Percentiles rank a stretch among this genome's conserved stretches.
These are phyloP conservation scores for Trametopsis cervina DNA, from an alignment of 768 basidiomycete species.

Conservation along the genomic window DNA sequence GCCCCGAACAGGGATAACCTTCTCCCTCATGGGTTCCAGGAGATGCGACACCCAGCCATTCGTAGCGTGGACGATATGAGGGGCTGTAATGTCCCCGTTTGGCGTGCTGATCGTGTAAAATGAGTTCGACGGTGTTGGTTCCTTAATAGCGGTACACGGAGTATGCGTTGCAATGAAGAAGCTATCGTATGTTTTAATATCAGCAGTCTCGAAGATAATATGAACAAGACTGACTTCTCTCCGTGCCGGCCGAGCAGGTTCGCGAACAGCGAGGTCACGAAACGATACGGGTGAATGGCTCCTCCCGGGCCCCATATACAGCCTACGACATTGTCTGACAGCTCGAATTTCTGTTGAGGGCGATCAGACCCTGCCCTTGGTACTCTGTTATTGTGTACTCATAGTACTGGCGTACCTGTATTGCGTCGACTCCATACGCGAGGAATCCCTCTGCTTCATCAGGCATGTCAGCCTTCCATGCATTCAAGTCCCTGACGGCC, in stretches of 20 bases:
- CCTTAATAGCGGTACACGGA: slow-evolving; percentile 48
- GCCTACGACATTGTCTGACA: slow-evolving; percentile 40
- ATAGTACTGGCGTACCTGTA: too few species aligned
- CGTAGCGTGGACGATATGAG: slow-evolving; percentile 75
- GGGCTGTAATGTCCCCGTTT: slow-evolving; percentile 46
- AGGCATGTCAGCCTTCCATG: slow-evolving; percentile 46
- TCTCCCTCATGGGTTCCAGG: slow-evolving; percentile 51
- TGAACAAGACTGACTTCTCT: slow-evolving; percentile 31
- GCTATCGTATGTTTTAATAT: slow-evolving; percentile 26
- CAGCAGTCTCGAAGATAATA: background rate
- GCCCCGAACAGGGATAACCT: slow-evolving; percentile 53
- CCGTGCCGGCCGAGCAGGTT: slow-evolving; percentile 46
- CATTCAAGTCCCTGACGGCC: slow-evolving; percentile 36
- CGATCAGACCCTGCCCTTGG: too few species aligned
- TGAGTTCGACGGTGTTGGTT: slow-evolving; percentile 19
- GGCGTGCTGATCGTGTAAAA: slow-evolving; percentile 56
- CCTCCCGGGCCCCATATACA: slow-evolving; percentile 50
- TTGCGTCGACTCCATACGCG: slow-evolving; percentile 25
- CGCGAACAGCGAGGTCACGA: slow-evolving; percentile 52
- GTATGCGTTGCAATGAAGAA: slow-evolving; percentile 55
- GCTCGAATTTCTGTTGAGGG: slow-evolving; percentile 40
- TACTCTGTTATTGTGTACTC: too few species aligned
- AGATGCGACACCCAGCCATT: slow-evolving; percentile 80
- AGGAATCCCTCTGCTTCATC: slow-evolving; percentile 30
- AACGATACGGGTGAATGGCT: slow-evolving; percentile 63